These are phyloP conservation scores for Penicillium fimorum DNA, from an alignment of 495 filamentous ascomycete species.

Conservation along the genomic window DNA sequence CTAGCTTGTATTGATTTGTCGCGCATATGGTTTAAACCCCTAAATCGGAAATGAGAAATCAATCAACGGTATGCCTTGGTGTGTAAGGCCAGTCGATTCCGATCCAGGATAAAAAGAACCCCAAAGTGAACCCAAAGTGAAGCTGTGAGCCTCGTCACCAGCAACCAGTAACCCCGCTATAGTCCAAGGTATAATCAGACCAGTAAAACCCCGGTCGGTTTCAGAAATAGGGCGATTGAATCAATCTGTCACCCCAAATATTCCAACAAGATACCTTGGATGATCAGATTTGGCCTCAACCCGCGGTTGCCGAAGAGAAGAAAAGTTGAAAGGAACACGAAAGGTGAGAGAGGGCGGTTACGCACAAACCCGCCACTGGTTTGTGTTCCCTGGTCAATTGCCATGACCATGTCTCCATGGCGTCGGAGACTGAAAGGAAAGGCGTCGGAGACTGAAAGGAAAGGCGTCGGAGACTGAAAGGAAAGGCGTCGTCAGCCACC, in stretches of 20 bases:
- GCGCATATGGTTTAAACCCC: neutral
- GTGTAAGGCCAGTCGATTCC: neutral
- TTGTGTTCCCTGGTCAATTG: slow-evolving; percentile 9
- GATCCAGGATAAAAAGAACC: neutral
- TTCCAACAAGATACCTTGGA: neutral
- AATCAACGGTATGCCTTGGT: neutral
- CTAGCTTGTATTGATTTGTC: neutral
- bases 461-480: neutral
- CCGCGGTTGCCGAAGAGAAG: slow-evolving; percentile 9
- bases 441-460: neutral
- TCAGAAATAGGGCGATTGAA: neutral
- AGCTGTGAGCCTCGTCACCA: neutral
- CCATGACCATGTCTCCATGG: neutral
- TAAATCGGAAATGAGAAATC: neutral
- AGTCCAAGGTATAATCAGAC: neutral
- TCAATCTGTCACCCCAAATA: neutral
- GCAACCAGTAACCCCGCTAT: neutral
- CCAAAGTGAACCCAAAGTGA: neutral
- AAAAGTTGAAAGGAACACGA: slow-evolving; percentile 7
- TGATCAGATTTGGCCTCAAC: slow-evolving; percentile 1
- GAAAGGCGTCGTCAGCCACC: slow-evolving; percentile 9
- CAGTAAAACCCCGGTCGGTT: neutral
- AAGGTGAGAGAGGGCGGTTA: slow-evolving; percentile 6
- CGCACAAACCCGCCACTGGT: slow-evolving; percentile 10
- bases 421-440: neutral